Evolutionary conservation across 2,329 filamentous ascomycete genomes (phyloP), one percentile per base, ranked within the genome.

Genomic region (Myriosclerotinia duriaeana): DNA sequence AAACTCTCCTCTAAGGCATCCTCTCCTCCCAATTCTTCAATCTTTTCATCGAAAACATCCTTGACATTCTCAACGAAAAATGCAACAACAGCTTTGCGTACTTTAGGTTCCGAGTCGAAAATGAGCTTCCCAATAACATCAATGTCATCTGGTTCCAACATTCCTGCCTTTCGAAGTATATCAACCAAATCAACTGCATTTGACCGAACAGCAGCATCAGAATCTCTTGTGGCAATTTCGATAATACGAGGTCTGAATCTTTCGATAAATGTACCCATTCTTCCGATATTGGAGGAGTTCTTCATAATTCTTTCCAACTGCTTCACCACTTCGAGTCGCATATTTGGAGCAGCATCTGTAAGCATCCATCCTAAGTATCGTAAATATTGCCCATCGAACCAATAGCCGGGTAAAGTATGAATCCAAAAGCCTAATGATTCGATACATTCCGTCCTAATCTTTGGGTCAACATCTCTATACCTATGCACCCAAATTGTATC

Each of bases 331-430:
- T 97, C 93, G n/a, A 89, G 84, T 64, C 95, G 87, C 30, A 92
- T 93, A 11, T 87, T 80, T 0, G 88, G 83, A 68, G 88, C 84
- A 4, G 88, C 84, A 76, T 99, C 95, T 5, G 93, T 97, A 40
- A 99, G 83, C 75, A 97, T 89, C 95, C 95, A 99, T 63, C 95
- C 95, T 7, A 99, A 83, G 74, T 99, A 99, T 68, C 95, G 89
- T 61, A 99, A 81, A 78, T 97, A 97, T 72, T 89, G 85, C 1
- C 92, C 92, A 71, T 97, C 91, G 77, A 97, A 92, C 79, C 97
- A 99, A 55, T 91, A 85, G 56, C 92, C 92, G 2, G 93, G 92
- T 62, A 97, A 87, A 14, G 86, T 86, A 76, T 88, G 85, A 72
- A 98, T 96, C 95, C 95, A 99, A 52, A 88, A 85, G 38, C 93